These are phyloP conservation scores for Pseudovirgaria hyperparasitica DNA, from an alignment of 2,329 filamentous ascomycete species.

Conservation along the genomic window DNA sequence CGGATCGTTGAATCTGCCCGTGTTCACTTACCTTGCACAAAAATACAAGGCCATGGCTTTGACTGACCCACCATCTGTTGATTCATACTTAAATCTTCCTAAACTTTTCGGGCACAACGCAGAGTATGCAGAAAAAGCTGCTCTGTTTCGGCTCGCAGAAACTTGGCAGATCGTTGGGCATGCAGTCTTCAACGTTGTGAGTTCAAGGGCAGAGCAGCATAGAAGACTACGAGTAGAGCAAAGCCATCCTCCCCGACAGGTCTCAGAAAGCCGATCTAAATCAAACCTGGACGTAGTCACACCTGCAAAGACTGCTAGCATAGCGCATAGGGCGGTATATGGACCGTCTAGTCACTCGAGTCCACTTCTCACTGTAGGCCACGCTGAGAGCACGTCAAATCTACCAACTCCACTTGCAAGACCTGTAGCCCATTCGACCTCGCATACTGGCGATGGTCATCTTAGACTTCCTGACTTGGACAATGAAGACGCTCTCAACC, in stretches of 20 bases:
- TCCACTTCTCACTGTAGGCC: no score
- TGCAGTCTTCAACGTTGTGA: slow-evolving; percentile 37
- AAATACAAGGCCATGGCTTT: slow-evolving; percentile 30
- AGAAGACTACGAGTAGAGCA: slow-evolving; percentile 14
- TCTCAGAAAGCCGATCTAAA: no score
- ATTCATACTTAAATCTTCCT: slow-evolving; percentile 21
- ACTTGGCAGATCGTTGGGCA: slow-evolving; percentile 46
- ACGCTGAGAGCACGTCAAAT: slow-evolving; percentile 40
- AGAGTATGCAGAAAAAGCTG: slow-evolving; percentile 36
- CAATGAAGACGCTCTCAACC: slow-evolving; percentile 20
- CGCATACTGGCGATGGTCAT: slow-evolving; percentile 3
- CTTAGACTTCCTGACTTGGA: slow-evolving; percentile 21
- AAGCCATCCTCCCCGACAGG: no score
- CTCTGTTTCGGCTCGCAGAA: slow-evolving; percentile 40
- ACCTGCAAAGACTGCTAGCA: slow-evolving; percentile 16
- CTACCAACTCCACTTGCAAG: slow-evolving; percentile 42
- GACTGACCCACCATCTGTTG: slow-evolving; percentile 23
- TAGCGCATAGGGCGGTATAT: no score
- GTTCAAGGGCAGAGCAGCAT: slow-evolving; percentile 21
- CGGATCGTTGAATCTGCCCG: slow-evolving; percentile 24
- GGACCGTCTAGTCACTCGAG: no score
- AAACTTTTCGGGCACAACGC: slow-evolving; percentile 41
- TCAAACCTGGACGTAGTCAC: no score
- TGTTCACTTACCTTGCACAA: slow-evolving; percentile 30
- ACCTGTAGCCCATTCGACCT: slow-evolving; percentile 18